Evolutionary conservation across 441 rosid species (phyloP), one percentile per base, ranked within the genome.

Genomic region (Adansonia gregorii): DNA sequence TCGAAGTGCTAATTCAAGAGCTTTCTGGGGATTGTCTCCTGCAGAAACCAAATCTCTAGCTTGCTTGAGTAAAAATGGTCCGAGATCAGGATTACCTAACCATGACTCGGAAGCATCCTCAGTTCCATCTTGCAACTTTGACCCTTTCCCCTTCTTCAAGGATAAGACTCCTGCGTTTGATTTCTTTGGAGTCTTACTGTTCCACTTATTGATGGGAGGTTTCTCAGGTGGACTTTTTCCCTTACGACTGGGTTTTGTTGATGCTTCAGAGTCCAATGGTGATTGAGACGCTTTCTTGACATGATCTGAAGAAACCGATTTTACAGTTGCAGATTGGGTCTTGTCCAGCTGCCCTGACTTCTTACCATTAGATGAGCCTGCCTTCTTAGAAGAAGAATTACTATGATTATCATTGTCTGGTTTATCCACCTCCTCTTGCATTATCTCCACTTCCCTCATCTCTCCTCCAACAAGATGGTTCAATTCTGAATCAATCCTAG

Each of bases 361-460:
- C 79, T 85, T 87, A 58, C 81, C 74, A 41, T 45, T 80, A 55
- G 88, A 75, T 39, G 89, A 82, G 69, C 79, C 82, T 76, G 77
- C 89, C 78, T 83, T 87, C 79, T 75, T 83, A 35, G 87, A 80
- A 49, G 91, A 83, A 67, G 90, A 76, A 61, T 66, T 78, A 70
- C 89, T 85, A 27, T 24, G 80, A 77, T 73, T 66, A 48, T 77
- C 88, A 59, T 56, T 78, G 31, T 79, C 84, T 0, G 85, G 86
- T 75, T 89, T 91, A 24, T 82, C 87, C 43, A 88, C 87, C 54
- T 87, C 89, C 35, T 88, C 97, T 78, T 94, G 89, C 85, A 85
- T 35, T 64, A 64, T 35, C 45, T 64, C 68, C 15, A 64, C 46
- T 31, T 63, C 67, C 15, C 67, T 63, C 67, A 31, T 63, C 67